Percentiles rank a stretch among this genome's conserved stretches.
Conservation (phyloP, 495 filamentous ascomycete species). For the Penicillium pulvis region DNA sequence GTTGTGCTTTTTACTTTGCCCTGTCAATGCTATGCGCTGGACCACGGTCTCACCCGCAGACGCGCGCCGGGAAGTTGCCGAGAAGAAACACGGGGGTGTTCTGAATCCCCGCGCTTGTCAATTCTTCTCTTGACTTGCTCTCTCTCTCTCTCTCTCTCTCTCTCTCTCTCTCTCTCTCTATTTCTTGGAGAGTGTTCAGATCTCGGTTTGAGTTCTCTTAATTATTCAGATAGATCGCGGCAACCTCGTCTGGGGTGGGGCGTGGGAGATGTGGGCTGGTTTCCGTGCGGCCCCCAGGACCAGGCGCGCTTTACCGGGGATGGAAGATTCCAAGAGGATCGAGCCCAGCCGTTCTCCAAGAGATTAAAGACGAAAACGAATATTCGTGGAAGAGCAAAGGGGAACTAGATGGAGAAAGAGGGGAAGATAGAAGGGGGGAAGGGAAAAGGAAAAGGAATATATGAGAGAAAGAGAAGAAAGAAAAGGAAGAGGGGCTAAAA, state of each 20-base stretch:
- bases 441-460: conserved; percentile 9
- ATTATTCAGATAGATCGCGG: conserved; percentile 15
- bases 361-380: neutral
- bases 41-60: conserved; percentile 7
- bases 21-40: conserved; percentile 7
- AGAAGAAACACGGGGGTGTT: conserved; percentile 2
- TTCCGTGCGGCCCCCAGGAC: conserved; percentile 8
- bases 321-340: neutral
- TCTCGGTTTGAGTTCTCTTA: neutral
- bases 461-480: conserved; percentile 12
- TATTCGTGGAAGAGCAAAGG: conserved; percentile 14
- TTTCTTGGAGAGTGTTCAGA: neutral
- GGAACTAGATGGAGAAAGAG: conserved; percentile 11
- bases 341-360: conserved; percentile 6
- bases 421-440: conserved; percentile 9
- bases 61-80: conserved; percentile 18
- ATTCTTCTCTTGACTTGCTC: neutral
- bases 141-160: neutral
- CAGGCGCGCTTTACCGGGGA: neutral
- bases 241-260: conserved; percentile 28
- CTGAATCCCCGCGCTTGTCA: conserved; percentile 1
- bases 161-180: neutral
- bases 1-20: neutral
- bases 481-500: conserved; percentile 12
- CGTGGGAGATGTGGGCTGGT: conserved; percentile 13